Percentiles rank a stretch among this genome's conserved stretches.
These are phyloP conservation scores for Hyaloscypha finlandica DNA, from an alignment of 495 filamentous ascomycete species.

Conservation along the genomic window DNA sequence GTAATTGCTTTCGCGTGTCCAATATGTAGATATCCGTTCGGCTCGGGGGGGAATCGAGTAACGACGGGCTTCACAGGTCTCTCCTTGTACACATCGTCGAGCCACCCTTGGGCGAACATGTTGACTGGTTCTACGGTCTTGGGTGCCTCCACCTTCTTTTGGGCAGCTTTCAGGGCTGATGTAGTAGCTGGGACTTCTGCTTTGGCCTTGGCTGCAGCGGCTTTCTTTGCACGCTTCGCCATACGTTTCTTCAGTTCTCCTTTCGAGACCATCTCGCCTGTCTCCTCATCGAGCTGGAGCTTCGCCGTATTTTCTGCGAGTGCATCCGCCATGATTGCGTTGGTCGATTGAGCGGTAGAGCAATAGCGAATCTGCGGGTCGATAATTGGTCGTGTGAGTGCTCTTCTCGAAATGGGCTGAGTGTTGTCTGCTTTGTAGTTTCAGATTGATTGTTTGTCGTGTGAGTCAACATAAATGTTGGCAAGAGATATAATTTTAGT, in stretches of 20 bases:
- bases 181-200: conserved; percentile 42
- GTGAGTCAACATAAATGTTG: conserved; percentile 8
- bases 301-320: conserved; percentile 55
- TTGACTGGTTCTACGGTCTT: conserved; percentile 53
- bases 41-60: conserved; percentile 93
- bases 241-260: conserved; percentile 65
- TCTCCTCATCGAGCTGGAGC: conserved; percentile 65
- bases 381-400: not conserved
- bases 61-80: conserved; percentile 64
- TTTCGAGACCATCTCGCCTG: conserved; percentile 67
- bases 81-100: conserved; percentile 78
- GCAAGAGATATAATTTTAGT: not conserved
- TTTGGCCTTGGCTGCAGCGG: conserved; percentile 50
- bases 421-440: not conserved
- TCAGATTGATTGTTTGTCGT: conserved; percentile 2
- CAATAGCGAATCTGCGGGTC: not conserved
- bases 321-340: conserved; percentile 54
- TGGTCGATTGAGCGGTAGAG: not conserved
- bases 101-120: conserved; percentile 86
- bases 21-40: conserved; percentile 81
- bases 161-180: conserved; percentile 38
- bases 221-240: conserved; percentile 64
- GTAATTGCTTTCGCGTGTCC: conserved; percentile 97
- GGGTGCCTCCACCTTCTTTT: conserved; percentile 20
- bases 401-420: not conserved